Evolutionary conservation across 495 filamentous ascomycete species (phyloP).

Genomic region (Trichoderma gamsii): DNA sequence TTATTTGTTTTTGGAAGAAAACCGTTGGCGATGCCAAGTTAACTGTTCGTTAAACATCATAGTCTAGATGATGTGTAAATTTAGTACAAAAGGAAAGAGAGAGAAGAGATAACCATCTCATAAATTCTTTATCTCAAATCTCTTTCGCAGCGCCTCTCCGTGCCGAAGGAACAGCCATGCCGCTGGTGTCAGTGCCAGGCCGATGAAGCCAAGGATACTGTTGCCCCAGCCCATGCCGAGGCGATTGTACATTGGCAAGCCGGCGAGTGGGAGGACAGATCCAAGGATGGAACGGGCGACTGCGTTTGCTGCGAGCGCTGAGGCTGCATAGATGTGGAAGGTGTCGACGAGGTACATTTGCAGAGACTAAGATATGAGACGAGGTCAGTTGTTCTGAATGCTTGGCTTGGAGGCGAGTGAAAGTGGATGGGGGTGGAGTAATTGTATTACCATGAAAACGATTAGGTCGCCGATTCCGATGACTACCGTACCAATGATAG

Average conservation of each 20-base stretch:
- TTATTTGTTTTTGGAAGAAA: too few relatives aligned
- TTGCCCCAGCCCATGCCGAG: conserved; percentile 62
- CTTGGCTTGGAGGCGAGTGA: too few relatives aligned
- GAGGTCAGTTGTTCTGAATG: conserved; percentile 16
- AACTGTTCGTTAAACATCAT: too few relatives aligned
- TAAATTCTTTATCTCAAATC: conserved; percentile 36
- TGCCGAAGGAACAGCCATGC: conserved; percentile 48
- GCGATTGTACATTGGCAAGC: conserved; percentile 44
- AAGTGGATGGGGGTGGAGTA: conserved; percentile 36
- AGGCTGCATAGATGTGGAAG: conserved; percentile 57
- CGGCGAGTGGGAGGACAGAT: conserved; percentile 53
- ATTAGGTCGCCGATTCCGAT: conserved; percentile 42
- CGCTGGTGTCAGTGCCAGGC: conserved; percentile 44
- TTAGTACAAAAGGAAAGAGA: background rate
- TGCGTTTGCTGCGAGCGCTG: conserved; percentile 48
- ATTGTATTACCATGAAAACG: conserved; percentile 40
- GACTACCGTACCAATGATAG: conserved; percentile 39
- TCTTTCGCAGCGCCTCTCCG: conserved; percentile 44
- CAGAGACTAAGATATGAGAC: conserved; percentile 36
- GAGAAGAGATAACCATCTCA: conserved; percentile 20
- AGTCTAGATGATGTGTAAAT: too few relatives aligned
- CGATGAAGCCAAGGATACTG: conserved; percentile 49
- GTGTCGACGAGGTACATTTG: conserved; percentile 44
- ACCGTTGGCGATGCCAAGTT: too few relatives aligned
- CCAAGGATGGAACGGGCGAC: conserved; percentile 49